Base-by-base conservation (phyloP, 2,329 filamentous ascomycete species). In the Apiospora rasikravindrae region DNA sequence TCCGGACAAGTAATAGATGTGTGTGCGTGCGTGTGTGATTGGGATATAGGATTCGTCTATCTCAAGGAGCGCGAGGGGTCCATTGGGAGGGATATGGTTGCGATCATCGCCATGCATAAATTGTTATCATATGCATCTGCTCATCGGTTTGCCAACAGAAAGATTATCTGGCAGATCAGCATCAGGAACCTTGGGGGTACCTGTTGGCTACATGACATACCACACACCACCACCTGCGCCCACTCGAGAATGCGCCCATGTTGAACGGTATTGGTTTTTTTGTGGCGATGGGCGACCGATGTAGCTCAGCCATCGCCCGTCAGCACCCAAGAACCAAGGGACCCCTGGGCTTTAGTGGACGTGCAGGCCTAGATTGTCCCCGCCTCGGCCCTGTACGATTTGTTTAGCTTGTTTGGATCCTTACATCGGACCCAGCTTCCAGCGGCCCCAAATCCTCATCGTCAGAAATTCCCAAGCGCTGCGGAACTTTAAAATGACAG, bases 401-500 rank as follows among this genome's bases (percentile, higher is more conserved):
- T 64, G 57, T 40, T 64, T 64, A 64, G 57, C 57, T 40, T 64
- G 57, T 40, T 64, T 69, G 45, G 44, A 69, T 69, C 67, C 67
- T 37, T 49, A 49, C 67, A 69, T 49, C 44, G 67, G 67, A 49
- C 67, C 67, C 67, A 49, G 14, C n/a, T 47, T 19, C 47, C 44
- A 49, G 16, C 19, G 57, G 19, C 57, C 57, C 57, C 67, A 49
- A 69, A 49, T 37, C 26, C 44, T 49, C 67, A 69, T 69, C 67
- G 67, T 69, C 67, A 49, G 37, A 69, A 68, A 49, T 49, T 33
- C 44, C 44, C 33, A 64, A 69, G 44, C 67, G 26, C 67, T 14
- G 42, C 67, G 29, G 67, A 69, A 69, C 44, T 69, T 68, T 69
- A 69, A 69, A 69, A 64, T 69, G 67, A 69, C 67, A 49, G 67